These are phyloP conservation scores for Entrophospora sp. DNA, from an alignment of 192 early-diverging fungal genomes.

Conservation along the genomic window DNA sequence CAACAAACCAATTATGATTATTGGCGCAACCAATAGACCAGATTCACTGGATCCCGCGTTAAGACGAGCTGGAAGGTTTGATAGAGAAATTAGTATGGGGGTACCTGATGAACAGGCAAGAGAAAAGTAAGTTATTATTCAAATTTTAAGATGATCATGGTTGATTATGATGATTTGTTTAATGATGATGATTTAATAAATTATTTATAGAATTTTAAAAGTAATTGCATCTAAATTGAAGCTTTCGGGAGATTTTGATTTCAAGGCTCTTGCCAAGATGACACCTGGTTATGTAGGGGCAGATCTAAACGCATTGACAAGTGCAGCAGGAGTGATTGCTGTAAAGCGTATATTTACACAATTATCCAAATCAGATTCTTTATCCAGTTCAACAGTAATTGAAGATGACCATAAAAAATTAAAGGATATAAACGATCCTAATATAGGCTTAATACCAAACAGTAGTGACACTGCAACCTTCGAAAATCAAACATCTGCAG, in stretches of 20 bases:
- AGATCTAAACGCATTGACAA: constrained; percentile 84
- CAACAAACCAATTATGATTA: constrained; percentile 90
- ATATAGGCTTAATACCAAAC: too few relatives aligned
- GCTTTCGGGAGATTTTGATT: constrained; percentile 78
- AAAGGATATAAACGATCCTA: too few relatives aligned
- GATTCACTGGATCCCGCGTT: constrained; percentile 97
- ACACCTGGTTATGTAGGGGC: constrained; percentile 98
- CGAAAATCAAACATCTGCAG: constrained; percentile 27
- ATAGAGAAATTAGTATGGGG: constrained; percentile 94
- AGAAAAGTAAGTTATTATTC: constrained; percentile 50
- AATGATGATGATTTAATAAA: too few relatives aligned
- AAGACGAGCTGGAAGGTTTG: constrained; percentile 91
- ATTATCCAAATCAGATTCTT: constrained; percentile 26
- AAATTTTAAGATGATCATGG: too few relatives aligned
- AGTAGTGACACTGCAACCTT: constrained; percentile 26
- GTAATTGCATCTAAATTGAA: constrained; percentile 72
- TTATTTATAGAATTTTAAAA: constrained; percentile 67
- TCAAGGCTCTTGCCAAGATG: constrained; percentile 69
- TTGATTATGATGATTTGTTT: too few relatives aligned
- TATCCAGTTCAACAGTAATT: too few relatives aligned
- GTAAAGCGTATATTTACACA: constrained; percentile 68
- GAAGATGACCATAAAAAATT: too few relatives aligned
- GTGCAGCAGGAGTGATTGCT: constrained; percentile 86
- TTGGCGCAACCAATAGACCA: constrained; percentile 97
- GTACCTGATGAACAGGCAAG: constrained; percentile 88